Conservation (phyloP, 768 basidiomycete species). For the Fistulinella prunicolor region DNA sequence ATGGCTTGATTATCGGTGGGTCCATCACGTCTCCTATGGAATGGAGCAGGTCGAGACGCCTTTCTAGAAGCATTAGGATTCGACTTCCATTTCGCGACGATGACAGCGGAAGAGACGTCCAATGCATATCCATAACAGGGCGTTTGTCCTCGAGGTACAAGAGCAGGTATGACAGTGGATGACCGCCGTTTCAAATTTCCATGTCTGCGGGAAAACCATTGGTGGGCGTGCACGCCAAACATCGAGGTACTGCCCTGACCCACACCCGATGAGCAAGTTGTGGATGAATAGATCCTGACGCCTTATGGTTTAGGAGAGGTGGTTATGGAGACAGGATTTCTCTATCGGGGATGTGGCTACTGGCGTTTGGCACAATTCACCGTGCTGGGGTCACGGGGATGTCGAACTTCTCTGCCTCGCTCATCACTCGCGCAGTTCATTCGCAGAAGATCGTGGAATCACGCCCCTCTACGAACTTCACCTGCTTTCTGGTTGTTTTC, state of each 20-base stretch:
- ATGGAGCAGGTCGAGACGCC: not conserved
- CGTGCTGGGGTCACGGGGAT: constrained; percentile 16
- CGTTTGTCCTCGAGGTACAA: constrained; percentile 2
- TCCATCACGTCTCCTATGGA: not conserved
- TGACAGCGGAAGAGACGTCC: not conserved
- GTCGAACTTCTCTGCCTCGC: constrained; percentile 20
- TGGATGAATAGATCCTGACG: constrained; percentile 1
- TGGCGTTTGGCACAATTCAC: constrained; percentile 7
- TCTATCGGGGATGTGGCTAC: constrained; percentile 11
- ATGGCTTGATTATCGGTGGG: not conserved
- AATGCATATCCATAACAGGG: constrained; percentile 1
- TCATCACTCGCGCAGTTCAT: constrained; percentile 19
- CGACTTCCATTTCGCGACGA: constrained; percentile 4
- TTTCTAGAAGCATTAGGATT: not conserved
- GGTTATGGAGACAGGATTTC: constrained; percentile 4
- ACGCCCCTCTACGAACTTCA: constrained; percentile 1
- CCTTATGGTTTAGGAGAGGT: constrained; percentile 6
- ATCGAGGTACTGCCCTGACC: constrained; percentile 4
- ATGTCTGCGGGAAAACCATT: constrained; percentile 2
- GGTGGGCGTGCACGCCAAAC: not conserved
- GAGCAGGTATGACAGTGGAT: not conserved
- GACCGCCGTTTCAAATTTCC: not conserved
- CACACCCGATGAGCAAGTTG: constrained; percentile 5
- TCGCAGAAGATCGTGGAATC: constrained; percentile 11
- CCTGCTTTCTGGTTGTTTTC: not conserved